Evolutionary conservation across 306 rosid species (phyloP), one percentile per base, ranked within the genome.

Genomic region (Vigna nakashimae): DNA sequence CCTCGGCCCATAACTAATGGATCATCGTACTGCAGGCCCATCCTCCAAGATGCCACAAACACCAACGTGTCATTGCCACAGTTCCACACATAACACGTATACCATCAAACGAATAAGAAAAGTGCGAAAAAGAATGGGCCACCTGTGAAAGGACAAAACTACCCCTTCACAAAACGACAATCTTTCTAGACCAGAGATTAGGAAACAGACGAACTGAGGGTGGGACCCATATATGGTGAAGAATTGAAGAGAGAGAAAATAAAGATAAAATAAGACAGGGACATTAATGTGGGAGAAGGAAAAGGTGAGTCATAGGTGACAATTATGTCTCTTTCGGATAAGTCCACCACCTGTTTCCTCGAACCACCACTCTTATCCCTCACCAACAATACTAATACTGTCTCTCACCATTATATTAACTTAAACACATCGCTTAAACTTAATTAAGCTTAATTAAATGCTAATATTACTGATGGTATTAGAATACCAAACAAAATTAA

Each of bases 261-360:
- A 8, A 52, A n/a, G 3, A 18, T 45, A 18, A 6, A 53, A 53
- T 13, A 7, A n/a, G 43, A 36, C 43, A 57, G 30, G 2, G 74
- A 63, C 18, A 58, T 26, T 52, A 4, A 18, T 50, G 77, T 60
- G 32, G 45, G 3, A 26, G 26, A 4, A 9, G n/a, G 6, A 7
- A 46, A 46, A 26, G 52, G 50, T 64, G 79, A 74, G 82, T 82
- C 88, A 83, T 62, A 18, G 0, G 10, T 43, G 74, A 40, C 46
- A 56, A 43, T 22, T 42, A 42, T 48, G 42, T 72, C 76, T 34
- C 65, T 65, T 73, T 62, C 43, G 87, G 91, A 89, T 89, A 85
- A 89, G 90, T 58, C 9, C 84, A 71, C 74, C 90, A 87, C 80
- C 84, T 85, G 83, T 50, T 76, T 83, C 86, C 55, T 59, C 8